A percentile compares a stretch with the other conserved stretches of the same genome.
Conservation (phyloP, 179 eudicot species). For the Corrigiola litoralis region DNA sequence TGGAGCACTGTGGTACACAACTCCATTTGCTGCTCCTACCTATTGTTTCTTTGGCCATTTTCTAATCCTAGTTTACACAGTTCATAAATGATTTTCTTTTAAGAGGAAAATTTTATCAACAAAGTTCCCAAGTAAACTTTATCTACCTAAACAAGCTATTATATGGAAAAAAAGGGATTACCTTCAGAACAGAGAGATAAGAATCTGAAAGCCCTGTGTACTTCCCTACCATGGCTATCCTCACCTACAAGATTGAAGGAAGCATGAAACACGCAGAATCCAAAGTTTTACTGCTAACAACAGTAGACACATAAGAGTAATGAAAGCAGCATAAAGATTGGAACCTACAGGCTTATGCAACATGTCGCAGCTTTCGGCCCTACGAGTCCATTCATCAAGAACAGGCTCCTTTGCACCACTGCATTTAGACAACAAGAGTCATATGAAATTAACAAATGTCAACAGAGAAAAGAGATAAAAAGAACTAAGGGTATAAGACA, state of each 20-base stretch:
- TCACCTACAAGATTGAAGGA: constrained; percentile 41
- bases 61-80: too few relatives aligned
- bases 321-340: neutral
- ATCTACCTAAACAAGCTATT: too few relatives aligned
- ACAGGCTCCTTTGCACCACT: constrained; percentile 60
- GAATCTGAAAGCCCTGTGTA: constrained; percentile 97
- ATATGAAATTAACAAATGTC: neutral
- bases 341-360: constrained; percentile 65
- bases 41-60: too few relatives aligned
- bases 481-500: constrained; percentile 23
- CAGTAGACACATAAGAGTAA: neutral
- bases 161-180: too few relatives aligned
- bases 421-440: constrained; percentile 6
- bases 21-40: too few relatives aligned
- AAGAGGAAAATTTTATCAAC: too few relatives aligned
- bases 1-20: too few relatives aligned
- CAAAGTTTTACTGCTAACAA: neutral
- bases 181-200: constrained; percentile 93
- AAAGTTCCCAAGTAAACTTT: neutral
- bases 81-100: too few relatives aligned
- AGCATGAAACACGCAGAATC: neutral
- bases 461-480: neutral
- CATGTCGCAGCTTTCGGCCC: constrained; percentile 65
- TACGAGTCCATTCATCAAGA: constrained; percentile 74
- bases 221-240: constrained; percentile 97